phyloP scores from a whole-genome alignment of 768 basidiomycete genomes.

The Agrocybe pediades region DNA sequence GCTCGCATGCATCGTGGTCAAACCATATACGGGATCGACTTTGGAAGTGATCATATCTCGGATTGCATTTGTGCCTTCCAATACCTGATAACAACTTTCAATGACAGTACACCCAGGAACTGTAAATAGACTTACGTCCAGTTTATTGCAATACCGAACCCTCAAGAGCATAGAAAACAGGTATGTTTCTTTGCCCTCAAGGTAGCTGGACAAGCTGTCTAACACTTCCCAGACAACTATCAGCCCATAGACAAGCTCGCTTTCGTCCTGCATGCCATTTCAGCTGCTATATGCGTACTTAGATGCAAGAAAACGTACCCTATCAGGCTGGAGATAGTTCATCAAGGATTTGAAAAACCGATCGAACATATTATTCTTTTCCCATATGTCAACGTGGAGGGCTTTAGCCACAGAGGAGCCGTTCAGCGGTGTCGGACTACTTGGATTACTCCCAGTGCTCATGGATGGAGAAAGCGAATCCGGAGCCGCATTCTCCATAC shows the following conservation, averaged over 20 bases:
- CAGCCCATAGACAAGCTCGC: conserved; percentile 75
- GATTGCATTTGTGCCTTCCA: conserved; percentile 82
- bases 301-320: conserved; percentile 44
- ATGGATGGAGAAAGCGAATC: conserved; percentile 51
- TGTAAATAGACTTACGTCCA: conserved; percentile 52
- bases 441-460: conserved; percentile 52
- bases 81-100: conserved; percentile 49
- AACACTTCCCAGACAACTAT: conserved; percentile 85
- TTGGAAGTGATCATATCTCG: conserved; percentile 72
- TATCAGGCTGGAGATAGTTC: conserved; percentile 59
- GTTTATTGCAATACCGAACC: conserved; percentile 71
- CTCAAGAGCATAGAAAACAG: conserved; percentile 71
- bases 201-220: conserved; percentile 66
- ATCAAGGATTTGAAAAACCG: conserved; percentile 67
- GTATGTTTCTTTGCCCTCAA: conserved; percentile 82
- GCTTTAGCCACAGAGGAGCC: conserved; percentile 42
- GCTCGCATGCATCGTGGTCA: conserved; percentile 80
- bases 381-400: conserved; percentile 67
- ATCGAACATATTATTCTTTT: conserved; percentile 69
- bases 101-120: background rate
- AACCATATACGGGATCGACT: conserved; percentile 82
- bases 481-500: conserved; percentile 56
- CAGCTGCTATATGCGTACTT: background rate
- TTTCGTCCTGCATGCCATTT: conserved; percentile 48
- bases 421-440: conserved; percentile 59